Evolutionary conservation across 192 early-diverging fungal species (phyloP), one percentile per base, ranked within the genome.

Genomic region (Linderina pennispora): DNA sequence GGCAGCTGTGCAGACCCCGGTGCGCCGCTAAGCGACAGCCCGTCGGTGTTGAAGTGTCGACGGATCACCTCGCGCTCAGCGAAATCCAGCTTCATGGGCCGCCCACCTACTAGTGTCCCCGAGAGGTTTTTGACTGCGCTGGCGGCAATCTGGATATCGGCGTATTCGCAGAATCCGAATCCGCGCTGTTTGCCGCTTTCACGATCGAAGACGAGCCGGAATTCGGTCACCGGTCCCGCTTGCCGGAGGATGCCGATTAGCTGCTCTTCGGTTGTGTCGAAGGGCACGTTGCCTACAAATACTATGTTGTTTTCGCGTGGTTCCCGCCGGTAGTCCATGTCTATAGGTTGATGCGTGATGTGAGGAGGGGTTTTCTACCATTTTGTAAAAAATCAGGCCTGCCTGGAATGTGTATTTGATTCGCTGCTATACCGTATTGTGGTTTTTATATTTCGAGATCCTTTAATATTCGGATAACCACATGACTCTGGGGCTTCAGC

Each of bases 101-200:
- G 75, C 14, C 91, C 91, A 16, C 84, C 86, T n/a, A 97, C 78
- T 28, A 92, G 90, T 32, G 91, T 84, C 41, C 86, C 84, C 57
- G 91, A 90, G 40, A 98, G 76, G 49, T 96, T 96, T 43, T 91
- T 78, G 18, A 95, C 92, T 21, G 94, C 94, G 53, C 90, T 92
- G 17, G 88, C 85, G 8, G 94, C 94, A n/a, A 91, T 95, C 47
- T 91, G 82, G 18, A 80, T 65, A 57, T 97, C 94, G 44, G 85
- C 77, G 35, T 81, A 97, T 54, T 93, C 88, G 50, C 91, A 93
- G 70, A 94, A 95, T 14, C 95, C 95, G 75, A 85, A 98, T 11
- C 95, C 95, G 46, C 59, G 39, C 65, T 52, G 83, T 62, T 90
- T 83, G 56, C 87, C 78, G 36, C 81, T 78, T 7, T 92, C 90